phyloP scores from a whole-genome alignment of 306 rosid genomes.

The Cicer cuneatum region DNA sequence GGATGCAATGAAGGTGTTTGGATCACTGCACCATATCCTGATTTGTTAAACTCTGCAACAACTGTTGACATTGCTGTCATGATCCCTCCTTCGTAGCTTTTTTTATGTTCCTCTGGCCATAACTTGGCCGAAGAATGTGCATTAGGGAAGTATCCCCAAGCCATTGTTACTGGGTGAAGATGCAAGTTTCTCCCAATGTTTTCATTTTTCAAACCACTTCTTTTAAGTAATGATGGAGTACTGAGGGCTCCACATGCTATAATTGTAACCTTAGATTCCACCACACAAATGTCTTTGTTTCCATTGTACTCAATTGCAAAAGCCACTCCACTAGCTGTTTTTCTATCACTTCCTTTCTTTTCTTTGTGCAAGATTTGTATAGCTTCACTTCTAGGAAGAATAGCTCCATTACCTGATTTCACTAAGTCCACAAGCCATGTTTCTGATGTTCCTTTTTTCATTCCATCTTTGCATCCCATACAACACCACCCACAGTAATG shows the following conservation, averaged over 20 bases:
- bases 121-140: conserved; percentile 37
- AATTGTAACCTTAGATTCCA: conserved; percentile 75
- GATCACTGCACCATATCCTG: conserved; percentile 73
- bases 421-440: conserved; percentile 87
- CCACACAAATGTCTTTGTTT: conserved; percentile 58
- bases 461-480: conserved; percentile 81
- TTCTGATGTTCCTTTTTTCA: conserved; percentile 69
- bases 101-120: conserved; percentile 67
- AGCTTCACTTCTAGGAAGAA: conserved; percentile 70
- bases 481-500: conserved; percentile 91
- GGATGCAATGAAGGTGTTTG: conserved; percentile 89
- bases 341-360: conserved; percentile 52
- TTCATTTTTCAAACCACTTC: conserved; percentile 69
- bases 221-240: conserved; percentile 67
- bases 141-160: conserved; percentile 87
- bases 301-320: conserved; percentile 54
- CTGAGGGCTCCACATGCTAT: conserved; percentile 84
- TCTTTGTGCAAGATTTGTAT: conserved; percentile 53
- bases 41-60: conserved; percentile 51
- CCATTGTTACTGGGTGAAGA: conserved; percentile 83
- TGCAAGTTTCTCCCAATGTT: conserved; percentile 76
- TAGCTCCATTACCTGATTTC: conserved; percentile 73
- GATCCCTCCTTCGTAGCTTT: conserved; percentile 88
- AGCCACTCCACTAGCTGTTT: conserved; percentile 58
- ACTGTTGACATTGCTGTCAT: conserved; percentile 89